phyloP scores from a whole-genome alignment of 169 alveolate genomes.

The Plasmodium vivax region DNA sequence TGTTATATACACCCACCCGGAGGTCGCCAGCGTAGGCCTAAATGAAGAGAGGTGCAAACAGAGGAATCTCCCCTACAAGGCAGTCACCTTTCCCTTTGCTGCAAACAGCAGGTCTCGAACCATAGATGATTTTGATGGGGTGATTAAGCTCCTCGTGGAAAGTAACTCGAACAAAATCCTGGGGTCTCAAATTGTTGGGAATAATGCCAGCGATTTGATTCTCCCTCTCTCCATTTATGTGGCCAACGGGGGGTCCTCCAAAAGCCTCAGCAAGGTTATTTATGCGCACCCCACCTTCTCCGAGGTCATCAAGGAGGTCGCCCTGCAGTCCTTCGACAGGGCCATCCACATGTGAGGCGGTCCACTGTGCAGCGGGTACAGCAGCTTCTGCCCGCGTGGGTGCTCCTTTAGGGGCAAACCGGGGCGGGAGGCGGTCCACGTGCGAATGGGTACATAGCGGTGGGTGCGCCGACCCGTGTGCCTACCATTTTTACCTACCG shows the following conservation, averaged over 20 bases:
- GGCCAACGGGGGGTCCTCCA: slow-evolving; percentile 96
- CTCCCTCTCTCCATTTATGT: slow-evolving; percentile 94
- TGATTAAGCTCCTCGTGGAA: slow-evolving; percentile 90
- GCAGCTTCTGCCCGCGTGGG: background rate
- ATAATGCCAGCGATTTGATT: slow-evolving; percentile 97
- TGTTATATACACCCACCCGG: slow-evolving; percentile 98
- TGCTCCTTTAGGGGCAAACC: background rate
- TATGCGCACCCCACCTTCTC: slow-evolving; percentile 99
- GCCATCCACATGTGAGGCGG: slow-evolving; percentile 91
- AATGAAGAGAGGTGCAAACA: slow-evolving; percentile 94
- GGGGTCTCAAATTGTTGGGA: slow-evolving; percentile 98
- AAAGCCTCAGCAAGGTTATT: slow-evolving; percentile 95
- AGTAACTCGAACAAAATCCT: slow-evolving; percentile 93
- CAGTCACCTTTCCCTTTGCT: slow-evolving; percentile 95
- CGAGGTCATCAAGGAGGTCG: slow-evolving; percentile 97
- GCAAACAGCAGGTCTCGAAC: slow-evolving; percentile 97
- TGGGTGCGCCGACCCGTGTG: background rate
- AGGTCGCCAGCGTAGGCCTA: slow-evolving; percentile 98
- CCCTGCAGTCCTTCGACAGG: slow-evolving; percentile 94
- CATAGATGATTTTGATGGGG: slow-evolving; percentile 96
- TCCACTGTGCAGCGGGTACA: background rate
- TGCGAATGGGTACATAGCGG: background rate
- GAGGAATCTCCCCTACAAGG: slow-evolving; percentile 87
- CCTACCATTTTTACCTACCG: background rate
- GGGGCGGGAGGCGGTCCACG: background rate